Percentiles rank a stretch among this genome's conserved stretches.
Evolutionary conservation across 768 basidiomycete genomes (phyloP).

Genomic region (Rhizopogon rudus): DNA sequence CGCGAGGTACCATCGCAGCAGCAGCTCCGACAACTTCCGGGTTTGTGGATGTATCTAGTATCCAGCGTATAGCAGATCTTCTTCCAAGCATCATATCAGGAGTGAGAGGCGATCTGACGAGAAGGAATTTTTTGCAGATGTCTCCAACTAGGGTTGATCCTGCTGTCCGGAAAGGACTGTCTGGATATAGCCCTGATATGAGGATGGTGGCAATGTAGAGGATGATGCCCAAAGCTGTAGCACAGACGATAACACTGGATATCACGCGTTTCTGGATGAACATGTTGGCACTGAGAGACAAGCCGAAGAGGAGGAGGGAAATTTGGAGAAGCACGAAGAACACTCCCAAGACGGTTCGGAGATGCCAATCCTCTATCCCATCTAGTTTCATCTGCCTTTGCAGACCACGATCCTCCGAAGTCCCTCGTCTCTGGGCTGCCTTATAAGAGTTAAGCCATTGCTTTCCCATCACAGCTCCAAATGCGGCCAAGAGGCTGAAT

Average conservation of each 20-base stretch:
- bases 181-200: background rate
- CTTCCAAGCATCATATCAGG: no score
- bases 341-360: background rate
- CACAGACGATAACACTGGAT: no score
- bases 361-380: background rate
- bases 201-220: background rate
- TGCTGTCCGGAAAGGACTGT: background rate
- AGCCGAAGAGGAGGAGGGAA: no score
- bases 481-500: background rate
- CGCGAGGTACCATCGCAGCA: background rate
- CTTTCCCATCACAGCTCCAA: background rate
- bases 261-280: no score
- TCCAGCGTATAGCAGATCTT: no score
- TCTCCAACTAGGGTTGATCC: background rate
- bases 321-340: background rate
- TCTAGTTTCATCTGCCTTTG: background rate
- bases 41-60: background rate
- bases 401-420: background rate
- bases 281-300: no score
- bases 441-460: background rate
- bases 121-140: background rate
- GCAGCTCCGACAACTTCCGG: no score
- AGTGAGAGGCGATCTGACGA: no score
- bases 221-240: background rate
- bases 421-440: background rate